Evolutionary conservation across 1,139 yeast genomes (phyloP).

Genomic region (Tardiomyces blankii): DNA sequence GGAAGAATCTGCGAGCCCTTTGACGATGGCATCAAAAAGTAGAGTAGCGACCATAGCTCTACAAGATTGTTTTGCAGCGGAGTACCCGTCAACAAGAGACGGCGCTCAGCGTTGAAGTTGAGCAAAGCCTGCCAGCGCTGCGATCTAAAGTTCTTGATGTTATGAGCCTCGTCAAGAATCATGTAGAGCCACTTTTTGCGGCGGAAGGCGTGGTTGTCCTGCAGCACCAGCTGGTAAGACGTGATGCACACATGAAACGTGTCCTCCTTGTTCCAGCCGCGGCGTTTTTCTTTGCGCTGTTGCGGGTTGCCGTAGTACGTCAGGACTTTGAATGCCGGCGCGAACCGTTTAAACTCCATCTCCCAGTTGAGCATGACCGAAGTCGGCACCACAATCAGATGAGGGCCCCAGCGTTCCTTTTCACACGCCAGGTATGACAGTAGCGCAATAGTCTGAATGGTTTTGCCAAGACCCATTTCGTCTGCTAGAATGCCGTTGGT

Average conservation of each 20-base stretch:
- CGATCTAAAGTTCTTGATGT: slow-evolving; percentile 90
- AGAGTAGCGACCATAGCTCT: slow-evolving; percentile 88
- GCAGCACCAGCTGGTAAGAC: slow-evolving; percentile 91
- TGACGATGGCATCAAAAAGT: slow-evolving; percentile 90
- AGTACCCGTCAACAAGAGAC: slow-evolving; percentile 87
- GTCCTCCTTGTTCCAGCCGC: slow-evolving; percentile 96
- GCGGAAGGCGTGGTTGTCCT: slow-evolving; percentile 89
- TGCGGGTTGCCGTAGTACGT: slow-evolving; percentile 98
- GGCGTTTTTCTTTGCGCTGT: slow-evolving; percentile 89
- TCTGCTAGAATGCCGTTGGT: slow-evolving; percentile 97
- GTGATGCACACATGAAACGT: slow-evolving; percentile 96
- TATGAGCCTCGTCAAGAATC: slow-evolving; percentile 98
- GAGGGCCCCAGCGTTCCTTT: slow-evolving; percentile 96
- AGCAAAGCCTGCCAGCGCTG: slow-evolving; percentile 95
- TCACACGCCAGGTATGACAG: slow-evolving; percentile 85
- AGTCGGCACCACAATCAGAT: slow-evolving; percentile 91
- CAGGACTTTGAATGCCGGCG: slow-evolving; percentile 93
- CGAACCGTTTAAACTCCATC: slow-evolving; percentile 97
- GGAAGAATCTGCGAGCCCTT: slow-evolving; percentile 66
- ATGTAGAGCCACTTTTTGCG: slow-evolving; percentile 91
- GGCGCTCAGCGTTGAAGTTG: slow-evolving; percentile 84
- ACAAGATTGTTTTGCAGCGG: slow-evolving; percentile 87
- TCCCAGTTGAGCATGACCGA: slow-evolving; percentile 99
- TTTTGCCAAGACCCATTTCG: slow-evolving; percentile 98
- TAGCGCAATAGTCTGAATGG: slow-evolving; percentile 89